Base-by-base conservation (phyloP, 164 flowering plant species). In the Berberis thunbergii region DNA sequence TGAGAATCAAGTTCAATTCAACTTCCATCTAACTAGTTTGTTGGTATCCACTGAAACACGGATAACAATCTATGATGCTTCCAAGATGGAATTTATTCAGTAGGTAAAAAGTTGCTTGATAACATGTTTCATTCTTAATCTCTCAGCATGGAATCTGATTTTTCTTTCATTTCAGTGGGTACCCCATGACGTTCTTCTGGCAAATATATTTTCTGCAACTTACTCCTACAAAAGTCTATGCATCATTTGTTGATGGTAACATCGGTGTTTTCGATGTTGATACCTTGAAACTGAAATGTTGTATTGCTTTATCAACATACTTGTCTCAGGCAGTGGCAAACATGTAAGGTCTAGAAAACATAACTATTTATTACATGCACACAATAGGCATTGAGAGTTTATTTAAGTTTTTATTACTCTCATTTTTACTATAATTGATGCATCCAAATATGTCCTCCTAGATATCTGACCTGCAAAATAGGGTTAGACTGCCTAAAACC, bases 161-260 rank as follows among this genome's bases (percentile, higher is more conserved):
- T 26, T 26, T 54, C 39, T 55, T 71, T n/a, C 52, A 6, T 63
- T 64, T 69, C 82, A 93, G 98, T 93, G 98, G 98, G 64, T 84
- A 45, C 97, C 94, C 3, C 96, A 83, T 72, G 96, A 88, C 61
- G 74, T 43, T 5, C 74, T 86, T 43, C 67, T 88, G 45, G 87
- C 92, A 4, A 82, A 96, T 9, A 82, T 93, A 64, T 80, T 97
- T 4, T 73, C 68, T 73, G 96, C 94, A 54, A 72, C 84, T 7
- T 93, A 83, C 77, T 88, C 98, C 4, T 88, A 90, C 81, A 81
- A 93, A 69, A 84, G 97, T 71, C 83, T 90, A 76, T 75, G 94
- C 91, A 43, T 67, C 86, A 2, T 90, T 88, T 61, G 69, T 70
- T 63, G 94, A 93, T 80, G 97, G 94, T 40, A 88, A 83, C 45